Evolutionary conservation across 2,329 filamentous ascomycete species (phyloP), one percentile per base, ranked within the genome.

Genomic region (Ascochyta koolunga): DNA sequence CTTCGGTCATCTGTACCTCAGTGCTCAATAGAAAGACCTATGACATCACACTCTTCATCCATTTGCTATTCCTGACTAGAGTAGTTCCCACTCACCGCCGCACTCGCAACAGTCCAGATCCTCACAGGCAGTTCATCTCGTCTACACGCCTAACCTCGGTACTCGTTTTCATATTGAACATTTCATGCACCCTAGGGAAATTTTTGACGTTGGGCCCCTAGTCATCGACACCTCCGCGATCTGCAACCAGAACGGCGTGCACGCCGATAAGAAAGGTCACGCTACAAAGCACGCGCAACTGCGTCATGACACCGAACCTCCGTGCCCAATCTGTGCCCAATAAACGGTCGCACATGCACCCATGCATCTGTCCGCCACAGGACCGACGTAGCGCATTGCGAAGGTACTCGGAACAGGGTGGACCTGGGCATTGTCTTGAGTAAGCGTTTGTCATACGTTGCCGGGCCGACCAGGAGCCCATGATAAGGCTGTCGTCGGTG

Each of bases 1-100:
- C 24, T 27, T 41, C 13, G 27, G 24, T 19, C 50, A 45, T 46
- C 51, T 32, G 46, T 50, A 50, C 51, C 51, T 50, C 40, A 18
- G 51, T 46, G 45, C 51, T 46, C 51, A 54, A 54, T 54, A 54
- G 45, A 54, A 54, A 54, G 45, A 54, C 39, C 45, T 31, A 50
- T 46, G 51, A 54, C 51, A 48, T 40, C n/a, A 22, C 37, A 10
- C 22, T 18, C 45, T 35, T 19, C 31, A n/a, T 45, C 19, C 25
- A 29, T 32, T 29, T 49, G 29, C 41, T 21, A 25, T 16, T 15
- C 33, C 44, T 44, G 33, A 36, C 33, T 54, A 32, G 19, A 37
- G n/a, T 16, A 11, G 16, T 8, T 19, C 35, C n/a, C 39, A 44
- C 33, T 22, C 39, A 25, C n/a, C 27, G 7, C n/a, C 32, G 41